Conservation (phyloP, 345 rosid species). For the Barbarea vulgaris region DNA sequence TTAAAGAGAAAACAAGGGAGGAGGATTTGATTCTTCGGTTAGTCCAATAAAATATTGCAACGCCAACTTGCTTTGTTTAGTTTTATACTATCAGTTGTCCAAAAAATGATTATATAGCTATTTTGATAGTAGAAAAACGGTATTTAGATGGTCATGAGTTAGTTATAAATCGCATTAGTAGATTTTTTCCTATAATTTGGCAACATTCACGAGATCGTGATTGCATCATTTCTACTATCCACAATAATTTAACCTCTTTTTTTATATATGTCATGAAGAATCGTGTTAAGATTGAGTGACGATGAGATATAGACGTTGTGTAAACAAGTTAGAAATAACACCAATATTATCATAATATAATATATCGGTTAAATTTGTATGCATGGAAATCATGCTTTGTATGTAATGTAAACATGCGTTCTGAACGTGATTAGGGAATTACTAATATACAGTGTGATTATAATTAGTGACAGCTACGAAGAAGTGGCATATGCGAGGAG, state of each 20-base stretch:
- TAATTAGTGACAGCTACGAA: conserved; percentile 13
- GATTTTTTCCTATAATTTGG: not conserved
- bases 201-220: not conserved
- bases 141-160: conserved; percentile 17
- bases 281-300: not conserved
- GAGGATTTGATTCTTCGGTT: conserved; percentile 25
- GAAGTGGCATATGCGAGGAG: conserved; percentile 28
- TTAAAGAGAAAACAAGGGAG: conserved; percentile 11
- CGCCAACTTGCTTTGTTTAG: conserved; percentile 21
- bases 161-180: not conserved
- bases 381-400: not conserved
- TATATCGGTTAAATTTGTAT: not conserved
- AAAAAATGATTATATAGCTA: not conserved
- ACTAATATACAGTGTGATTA: not conserved
- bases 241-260: not conserved
- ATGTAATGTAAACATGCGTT: not conserved
- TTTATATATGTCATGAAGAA: not conserved
- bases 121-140: not conserved
- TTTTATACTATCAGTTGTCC: conserved; percentile 2
- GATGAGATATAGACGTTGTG: not conserved
- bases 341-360: not conserved
- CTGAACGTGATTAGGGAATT: conserved; percentile 14
- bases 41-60: conserved; percentile 1
- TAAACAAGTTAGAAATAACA: not conserved
- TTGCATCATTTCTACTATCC: not conserved